These are phyloP conservation scores for Leccinum disarticulatum DNA, from an alignment of 768 basidiomycete genomes.

Conservation along the genomic window DNA sequence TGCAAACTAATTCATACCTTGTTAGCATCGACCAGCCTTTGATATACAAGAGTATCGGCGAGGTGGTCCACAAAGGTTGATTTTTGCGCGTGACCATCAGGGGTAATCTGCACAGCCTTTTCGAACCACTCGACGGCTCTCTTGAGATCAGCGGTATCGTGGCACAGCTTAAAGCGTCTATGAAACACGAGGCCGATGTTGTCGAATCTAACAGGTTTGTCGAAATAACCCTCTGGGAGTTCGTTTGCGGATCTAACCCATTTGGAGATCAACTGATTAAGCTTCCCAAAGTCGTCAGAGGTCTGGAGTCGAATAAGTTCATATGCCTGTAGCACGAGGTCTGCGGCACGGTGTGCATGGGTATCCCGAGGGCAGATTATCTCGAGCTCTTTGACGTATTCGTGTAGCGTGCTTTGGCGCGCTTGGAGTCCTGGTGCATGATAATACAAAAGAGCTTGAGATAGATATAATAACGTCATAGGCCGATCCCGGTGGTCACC, in stretches of 20 bases:
- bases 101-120: neutral
- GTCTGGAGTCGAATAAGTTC: neutral
- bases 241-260: neutral
- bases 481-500: constrained; percentile 9
- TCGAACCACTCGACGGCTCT: neutral
- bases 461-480: constrained; percentile 3
- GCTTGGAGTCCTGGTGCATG: neutral
- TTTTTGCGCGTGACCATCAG: too few relatives aligned
- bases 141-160: neutral
- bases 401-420: neutral
- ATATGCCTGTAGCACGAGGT: constrained; percentile 1
- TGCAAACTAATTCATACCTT: too few relatives aligned
- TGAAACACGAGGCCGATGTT: neutral
- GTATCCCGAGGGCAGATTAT: neutral
- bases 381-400: neutral
- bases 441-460: neutral
- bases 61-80: too few relatives aligned
- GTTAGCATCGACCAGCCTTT: too few relatives aligned
- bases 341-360: constrained; percentile 1
- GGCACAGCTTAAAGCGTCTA: neutral
- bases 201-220: neutral
- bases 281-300: neutral
- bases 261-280: neutral
- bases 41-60: too few relatives aligned
- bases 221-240: neutral